Base-by-base conservation (phyloP, 2,329 filamentous ascomycete genomes). In the Pseudonectria foliicola region DNA sequence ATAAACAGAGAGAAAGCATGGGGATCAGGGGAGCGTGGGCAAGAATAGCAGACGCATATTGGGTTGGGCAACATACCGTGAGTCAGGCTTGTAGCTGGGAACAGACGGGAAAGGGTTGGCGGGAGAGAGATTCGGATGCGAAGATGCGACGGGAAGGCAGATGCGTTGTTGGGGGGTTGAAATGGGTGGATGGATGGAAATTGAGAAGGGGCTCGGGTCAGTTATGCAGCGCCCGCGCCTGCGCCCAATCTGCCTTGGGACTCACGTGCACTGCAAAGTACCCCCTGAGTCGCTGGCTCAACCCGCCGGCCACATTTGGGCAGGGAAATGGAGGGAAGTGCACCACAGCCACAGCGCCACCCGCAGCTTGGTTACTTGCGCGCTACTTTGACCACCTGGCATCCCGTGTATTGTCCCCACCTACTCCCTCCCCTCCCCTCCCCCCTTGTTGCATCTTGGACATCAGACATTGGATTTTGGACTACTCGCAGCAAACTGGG, bases 131-230 rank as follows among this genome's bases (percentile, higher is more conserved):
- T 45, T 21, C 18, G 18, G 18, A 21, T 21, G 18, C 18, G 18
- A 21, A 21, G 18, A 21, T 42, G 47, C 50, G 49, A 48, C 43
- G 48, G 47, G 49, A 43, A 45, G 48, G 44, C 48, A 55, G 49
- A 47, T 46, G 49, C 49, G 49, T 48, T 46, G 50, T 43, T 50
- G 52, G 55, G 52, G 49, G 49, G 52, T 45, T 42, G 52, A 54
- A 57, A 59, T 53, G 53, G n/a, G 50, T 46, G 46, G 45, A 43
- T 39, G 43, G 40, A 50, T 46, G 44, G 54, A 53, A 54, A 55
- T 53, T 49, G 48, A 48, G 52, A 51, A 53, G 54, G 53, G 55
- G 50, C 41, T 50, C 46, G 44, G 47, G 42, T 36, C 43, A 38
- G 46, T 39, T 18, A 32, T 21, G 14, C 27, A 36, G 29, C 18